Conservation (phyloP, 768 basidiomycete genomes). For the Cubamyces lactineus region DNA sequence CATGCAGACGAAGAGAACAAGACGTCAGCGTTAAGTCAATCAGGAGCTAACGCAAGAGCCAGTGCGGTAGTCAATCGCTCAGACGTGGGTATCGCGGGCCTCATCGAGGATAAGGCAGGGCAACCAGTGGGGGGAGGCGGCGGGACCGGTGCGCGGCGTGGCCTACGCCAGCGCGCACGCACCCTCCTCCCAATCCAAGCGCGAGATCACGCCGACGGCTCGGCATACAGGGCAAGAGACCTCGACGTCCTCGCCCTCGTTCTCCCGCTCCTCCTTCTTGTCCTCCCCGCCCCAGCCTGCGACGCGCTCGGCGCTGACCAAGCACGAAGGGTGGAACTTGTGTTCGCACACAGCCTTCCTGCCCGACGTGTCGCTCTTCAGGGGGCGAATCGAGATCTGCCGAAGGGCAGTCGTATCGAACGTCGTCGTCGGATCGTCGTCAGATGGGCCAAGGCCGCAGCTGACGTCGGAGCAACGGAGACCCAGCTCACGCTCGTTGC, state of each 20-base stretch:
- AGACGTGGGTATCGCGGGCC: slow-evolving; percentile 16
- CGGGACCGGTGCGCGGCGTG: neutral
- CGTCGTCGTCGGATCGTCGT: slow-evolving; percentile 32
- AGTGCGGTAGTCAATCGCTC: slow-evolving; percentile 12
- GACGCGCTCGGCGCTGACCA: slow-evolving; percentile 68
- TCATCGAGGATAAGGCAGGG: slow-evolving; percentile 14
- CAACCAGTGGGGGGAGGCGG: neutral
- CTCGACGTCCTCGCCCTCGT: slow-evolving; percentile 46
- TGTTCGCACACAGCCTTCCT: slow-evolving; percentile 55
- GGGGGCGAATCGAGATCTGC: slow-evolving; percentile 41
- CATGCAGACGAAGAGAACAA: neutral
- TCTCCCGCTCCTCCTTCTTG: slow-evolving; percentile 42
- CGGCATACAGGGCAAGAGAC: slow-evolving; percentile 80
- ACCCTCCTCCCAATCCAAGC: slow-evolving; percentile 63
- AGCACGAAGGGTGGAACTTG: slow-evolving; percentile 70
- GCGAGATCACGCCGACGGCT: slow-evolving; percentile 59
- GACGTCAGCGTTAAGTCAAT: slow-evolving; percentile 1
- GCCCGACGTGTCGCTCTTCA: slow-evolving; percentile 26
- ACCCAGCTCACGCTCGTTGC: slow-evolving; percentile 71
- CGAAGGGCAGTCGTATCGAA: slow-evolving; percentile 27
- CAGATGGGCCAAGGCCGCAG: slow-evolving; percentile 63
- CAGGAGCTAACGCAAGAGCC: slow-evolving; percentile 6
- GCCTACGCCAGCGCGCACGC: slow-evolving; percentile 35
- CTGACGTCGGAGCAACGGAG: slow-evolving; percentile 72
- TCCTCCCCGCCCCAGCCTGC: slow-evolving; percentile 58